Evolutionary conservation across 83 land plant genomes (phyloP).

Genomic region (Larix sibirica): DNA sequence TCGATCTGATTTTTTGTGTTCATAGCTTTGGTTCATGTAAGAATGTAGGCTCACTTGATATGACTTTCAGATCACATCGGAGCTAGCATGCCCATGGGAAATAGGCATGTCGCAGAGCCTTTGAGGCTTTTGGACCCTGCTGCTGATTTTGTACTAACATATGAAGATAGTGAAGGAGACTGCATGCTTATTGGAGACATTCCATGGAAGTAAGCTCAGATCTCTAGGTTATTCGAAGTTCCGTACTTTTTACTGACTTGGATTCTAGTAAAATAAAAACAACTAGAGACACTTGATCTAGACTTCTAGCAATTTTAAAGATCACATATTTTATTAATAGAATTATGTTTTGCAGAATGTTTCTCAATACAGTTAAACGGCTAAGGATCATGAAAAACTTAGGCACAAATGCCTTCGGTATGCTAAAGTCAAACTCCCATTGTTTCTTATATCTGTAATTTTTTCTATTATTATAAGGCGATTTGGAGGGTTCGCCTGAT

Average conservation of each 20-base stretch:
- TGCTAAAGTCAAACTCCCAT: background rate
- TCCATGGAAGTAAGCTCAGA: slow-evolving; percentile 16
- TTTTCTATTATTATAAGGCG: background rate
- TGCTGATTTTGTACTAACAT: slow-evolving; percentile 9
- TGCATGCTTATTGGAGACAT: slow-evolving; percentile 19
- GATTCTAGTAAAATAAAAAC: background rate
- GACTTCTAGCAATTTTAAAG: background rate
- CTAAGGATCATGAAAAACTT: slow-evolving; percentile 72
- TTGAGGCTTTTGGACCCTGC: slow-evolving; percentile 9
- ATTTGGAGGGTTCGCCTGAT: background rate
- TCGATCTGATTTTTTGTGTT: background rate
- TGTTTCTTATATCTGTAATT: background rate
- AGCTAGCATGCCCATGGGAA: background rate
- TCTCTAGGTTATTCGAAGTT: background rate
- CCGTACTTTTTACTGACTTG: background rate
- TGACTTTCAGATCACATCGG: background rate
- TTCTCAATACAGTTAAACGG: slow-evolving; percentile 50
- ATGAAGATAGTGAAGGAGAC: slow-evolving; percentile 17
- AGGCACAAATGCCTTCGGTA: slow-evolving; percentile 61
- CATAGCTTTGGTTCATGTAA: background rate
- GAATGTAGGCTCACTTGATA: background rate
- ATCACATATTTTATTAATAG: background rate
- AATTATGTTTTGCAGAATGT: slow-evolving; percentile 50
- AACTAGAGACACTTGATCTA: background rate
- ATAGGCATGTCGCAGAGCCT: background rate